phyloP scores from a whole-genome alignment of 352 stramenopile genomes.

The Phytophthora fragariaefolia region DNA sequence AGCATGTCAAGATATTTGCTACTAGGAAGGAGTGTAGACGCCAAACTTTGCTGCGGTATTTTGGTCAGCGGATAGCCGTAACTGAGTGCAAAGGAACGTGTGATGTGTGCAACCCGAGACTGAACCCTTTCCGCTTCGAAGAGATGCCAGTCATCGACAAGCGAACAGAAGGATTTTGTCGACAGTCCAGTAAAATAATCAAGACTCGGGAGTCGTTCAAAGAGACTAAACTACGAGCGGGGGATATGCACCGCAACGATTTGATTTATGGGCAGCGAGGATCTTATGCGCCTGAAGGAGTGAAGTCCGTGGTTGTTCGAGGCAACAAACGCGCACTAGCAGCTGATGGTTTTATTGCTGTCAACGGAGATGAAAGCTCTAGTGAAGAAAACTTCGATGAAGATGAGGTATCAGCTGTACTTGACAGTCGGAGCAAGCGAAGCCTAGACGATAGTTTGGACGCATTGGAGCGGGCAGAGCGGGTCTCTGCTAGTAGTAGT shows the following conservation, averaged over 20 bases:
- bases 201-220: conserved; percentile 23
- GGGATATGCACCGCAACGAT: conserved; percentile 48
- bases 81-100: conserved; percentile 54
- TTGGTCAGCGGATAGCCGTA: conserved; percentile 56
- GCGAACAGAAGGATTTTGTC: conserved; percentile 33
- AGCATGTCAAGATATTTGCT: conserved; percentile 50
- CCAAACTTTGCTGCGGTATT: conserved; percentile 60
- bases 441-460: conserved; percentile 47
- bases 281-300: conserved; percentile 55
- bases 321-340: conserved; percentile 38
- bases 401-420: conserved; percentile 16
- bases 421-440: conserved; percentile 10
- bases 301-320: conserved; percentile 54
- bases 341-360: conserved; percentile 58
- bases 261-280: conserved; percentile 53
- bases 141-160: conserved; percentile 35
- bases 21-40: conserved; percentile 60
- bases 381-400: conserved; percentile 36
- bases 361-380: conserved; percentile 54
- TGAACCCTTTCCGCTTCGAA: conserved; percentile 62
- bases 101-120: conserved; percentile 64
- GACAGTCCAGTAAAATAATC: conserved; percentile 29
- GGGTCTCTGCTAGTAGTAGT: neutral
- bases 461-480: conserved; percentile 53
- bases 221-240: conserved; percentile 37